Evolutionary conservation across 2,329 filamentous ascomycete genomes (phyloP), one percentile per base, ranked within the genome.

Genomic region (Pseudogymnoascus destructans): DNA sequence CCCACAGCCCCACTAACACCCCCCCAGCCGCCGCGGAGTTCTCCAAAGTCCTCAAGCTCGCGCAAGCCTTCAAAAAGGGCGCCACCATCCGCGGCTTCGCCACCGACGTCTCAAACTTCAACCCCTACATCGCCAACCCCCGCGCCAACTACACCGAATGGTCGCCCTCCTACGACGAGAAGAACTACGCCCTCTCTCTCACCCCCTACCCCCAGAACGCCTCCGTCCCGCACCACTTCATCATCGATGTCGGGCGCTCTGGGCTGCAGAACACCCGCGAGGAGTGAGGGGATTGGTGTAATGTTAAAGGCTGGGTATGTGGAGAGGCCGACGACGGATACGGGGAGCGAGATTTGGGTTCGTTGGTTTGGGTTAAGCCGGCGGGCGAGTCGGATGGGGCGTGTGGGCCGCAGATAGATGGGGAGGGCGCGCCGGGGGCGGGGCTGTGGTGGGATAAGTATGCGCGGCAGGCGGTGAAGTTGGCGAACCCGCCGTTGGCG

Each of bases 31-130:
- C 73, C 42, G 67, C 70, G 54, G 63, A 73, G 55, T 73, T 75
- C 60, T 66, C 67, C 61, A 69, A 71, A 57, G 73, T 75, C 49
- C 62, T 75, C 33, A 62, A 64, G 9, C 63, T 70, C 19, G 71
- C 74, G 10, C 57, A 61, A 32, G 60, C 59, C 13, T 55, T 61
- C 59, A 61, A 65, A 17, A 46, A 56, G 36, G 49, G 23, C 11
- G 25, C 52, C 9, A 61, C 60, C 30, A 64, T 69, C 65, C 71
- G 73, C 17, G 74, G 74, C 17, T 73, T 74, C 61, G 66, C 71
- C 1, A 76, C 72, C 64, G 74, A 76, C 64, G 72, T 75, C 42
- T 74, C 73, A 58, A 75, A 75, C 70, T 72, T 67, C 65, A 72
- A 73, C 64, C 69, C 70, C 3, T 75, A 72, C 68, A 65, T 70